Evolutionary conservation across 148 eudicot species (phyloP), one percentile per base, ranked within the genome.

Genomic region (Rhododendron mucronatum): DNA sequence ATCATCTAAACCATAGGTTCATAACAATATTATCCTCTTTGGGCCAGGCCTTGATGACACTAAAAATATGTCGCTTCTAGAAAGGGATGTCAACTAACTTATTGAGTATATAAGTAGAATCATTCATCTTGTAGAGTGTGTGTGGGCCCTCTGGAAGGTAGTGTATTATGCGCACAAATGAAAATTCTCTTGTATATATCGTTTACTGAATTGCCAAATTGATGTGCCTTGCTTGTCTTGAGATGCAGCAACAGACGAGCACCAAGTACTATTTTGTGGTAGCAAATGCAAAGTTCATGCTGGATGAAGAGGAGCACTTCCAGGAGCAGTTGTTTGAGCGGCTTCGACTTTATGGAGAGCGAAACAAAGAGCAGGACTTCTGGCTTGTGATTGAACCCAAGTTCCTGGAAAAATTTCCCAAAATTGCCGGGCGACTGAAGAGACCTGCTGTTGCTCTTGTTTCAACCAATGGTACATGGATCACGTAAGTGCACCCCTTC

Each of bases 371-470:
- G 87, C 95, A 91, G 86, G 99, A 97, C 86, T 97, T 97, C 86
- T 97, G 99, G 99, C 98, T 97, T 84, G 98, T 97, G 83, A 91
- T 97, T 80, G 99, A 97, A 84, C 99, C 99, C 14, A 95, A 95
- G 89, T 97, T 97, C 83, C 93, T 97, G 81, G 94, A 97, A 67
- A 94, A 93, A 59, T 97, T 95, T 78, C 98, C 98, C 15, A 89
- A 92, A 86, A 91, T 95, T 82, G 90, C 96, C 80, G 93, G 90
- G 89, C 91, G 99, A 88, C 86, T 95, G 41, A 97, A 91, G 86
- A 91, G 99, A 82, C 99, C 99, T 82, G 98, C 99, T 83, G 99
- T 97, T 59, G 99, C 99, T 89, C 94, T 97, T 82, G 98, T 97
- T 82, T 95, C 98, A 23, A 95, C 99, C 13, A 97, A 97, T 88